Evolutionary conservation across 306 rosid species (phyloP), one percentile per base, ranked within the genome.

Genomic region (Myrica gale): DNA sequence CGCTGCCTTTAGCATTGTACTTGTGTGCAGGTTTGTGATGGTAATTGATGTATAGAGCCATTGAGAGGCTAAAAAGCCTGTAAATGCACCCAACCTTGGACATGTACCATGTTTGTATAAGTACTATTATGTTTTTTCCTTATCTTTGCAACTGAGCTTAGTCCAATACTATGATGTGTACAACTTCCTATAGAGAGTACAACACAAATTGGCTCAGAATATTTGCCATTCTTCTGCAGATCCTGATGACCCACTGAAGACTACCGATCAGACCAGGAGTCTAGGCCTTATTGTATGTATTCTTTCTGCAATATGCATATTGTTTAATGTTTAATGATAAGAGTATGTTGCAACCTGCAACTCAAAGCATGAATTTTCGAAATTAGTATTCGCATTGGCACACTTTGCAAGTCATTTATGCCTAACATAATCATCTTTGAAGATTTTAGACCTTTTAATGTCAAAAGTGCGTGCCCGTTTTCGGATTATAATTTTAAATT

Each of bases 221-320:
- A 5, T 65, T 42, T 63, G 53, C 69, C 58, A 42, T 16, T 19
- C 4, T 50, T 39, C 52, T 80, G 80, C 88, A 90, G 95, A 90
- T 88, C 17, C 87, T 45, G 92, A 90, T 55, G 95, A 90, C 75
- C 95, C 95, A 13, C 73, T 92, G 82, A 85, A 92, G 90, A 92
- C 96, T 68, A 92, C 97, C 0, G 93, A 90, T 65, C 97, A 88
- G 78, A 90, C 93, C 72, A 88, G 97, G 78, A 82, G 75, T 54
- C 92, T 90, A 45, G 95, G 95, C 73, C 82, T 90, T 45, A 90
- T 90, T 74, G 95, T 90, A 90, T 48, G 90, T 72, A 77, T 81
- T 72, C 69, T 62, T 75, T 74, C 37, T 32, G 37, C 16, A 50
- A 21, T 20, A 39, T n/a, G 60, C 17, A 39, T 21, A 23, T 43